Base-by-base conservation (phyloP, 257 asterid genomes). In the Ehretia macrophylla region DNA sequence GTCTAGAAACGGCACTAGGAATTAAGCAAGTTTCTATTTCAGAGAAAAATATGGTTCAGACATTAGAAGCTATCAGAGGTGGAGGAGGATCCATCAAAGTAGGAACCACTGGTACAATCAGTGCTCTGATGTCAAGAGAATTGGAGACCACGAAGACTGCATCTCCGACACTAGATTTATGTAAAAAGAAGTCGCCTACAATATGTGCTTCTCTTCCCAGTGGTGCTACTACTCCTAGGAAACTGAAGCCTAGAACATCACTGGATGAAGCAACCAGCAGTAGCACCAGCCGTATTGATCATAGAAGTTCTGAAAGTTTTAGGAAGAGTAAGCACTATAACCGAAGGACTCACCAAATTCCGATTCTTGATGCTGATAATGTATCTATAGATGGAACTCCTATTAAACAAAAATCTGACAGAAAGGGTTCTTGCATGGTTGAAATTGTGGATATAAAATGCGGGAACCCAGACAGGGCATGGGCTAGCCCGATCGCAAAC, bases 31-130 rank as follows among this genome's bases (percentile, higher is more conserved):
- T 22, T 20, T 40, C 35, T 55, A 13, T 8, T 56, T 55, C 37
- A 5, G 51, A 60, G 56, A 62, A 54, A 46, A 44, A 57, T 18
- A 87, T 85, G 97, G 83, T 77, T 67, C 92, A 71, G 61, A 75
- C 81, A 55, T 59, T 85, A 62, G 94, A 83, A 83, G 78, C 81
- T 20, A 77, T 83, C 44, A 68, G 66, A 69, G 86, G 95, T 65
- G 88, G 95, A 27, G 93, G 93, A 67, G 96, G 96, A 66, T 85
- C 95, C 13, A 58, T 88, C 56, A 85, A 80, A 77, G 77, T 85
- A 11, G 96, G 96, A 61, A 78, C 88, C 48, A 88, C 93, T 8
- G 95, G 96, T 56, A 88, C 80, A 54, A 82, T 89, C 64, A 75
- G 91, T 73, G 87, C 85, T 61, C 88, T 89, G 21, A 82, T 89